Base-by-base conservation (phyloP, 495 filamentous ascomycete genomes). In the Eremomyces bilateralis region DNA sequence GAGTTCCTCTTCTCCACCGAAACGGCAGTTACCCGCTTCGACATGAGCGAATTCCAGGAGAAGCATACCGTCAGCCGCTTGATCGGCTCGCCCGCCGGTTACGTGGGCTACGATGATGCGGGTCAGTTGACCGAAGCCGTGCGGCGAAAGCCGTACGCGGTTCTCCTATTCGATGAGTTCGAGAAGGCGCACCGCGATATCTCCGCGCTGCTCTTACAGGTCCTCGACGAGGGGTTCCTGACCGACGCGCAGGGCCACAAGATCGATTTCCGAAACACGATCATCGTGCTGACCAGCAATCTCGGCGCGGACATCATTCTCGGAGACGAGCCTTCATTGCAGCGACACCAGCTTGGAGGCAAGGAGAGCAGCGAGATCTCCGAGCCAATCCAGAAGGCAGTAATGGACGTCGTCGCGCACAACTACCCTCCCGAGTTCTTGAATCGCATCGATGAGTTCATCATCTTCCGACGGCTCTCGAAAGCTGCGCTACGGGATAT, bases 21-120 rank as follows among this genome's bases (percentile, higher is more conserved):
- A 45, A 65, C 64, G 28, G 84, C 88, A 3, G 84, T 97, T 19
- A 70, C 88, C 15, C 63, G 88, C 30, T 97, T 94, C 50, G 88
- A 97, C 54, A 97, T 94, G 85, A 79, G 71, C 52, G 88, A 97
- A 44, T 97, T 94, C 55, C 80, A 90, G 46, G 88, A 97, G 48
- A 93, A 91, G 51, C 85, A 95, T 51, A 95, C 85, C 1, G 73
- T 97, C 37, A 88, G 79, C 21, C 69, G 88, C 31, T 63, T 95
- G 20, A 93, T 97, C 48, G 88, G 88, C 21, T 73, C 76, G 13
- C 88, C 85, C 0, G 83, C 85, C 11, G 85, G 85, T 11, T 94
- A 93, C 54, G 73, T 97, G 15, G 88, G 88, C 5, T 97, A 97
- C 49, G 88, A 97, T 24, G 88, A 97, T 52, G 82, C 85, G 15